Evolutionary conservation across 768 basidiomycete species (phyloP), one percentile per base, ranked within the genome.

Genomic region (Amanita exitialis): DNA sequence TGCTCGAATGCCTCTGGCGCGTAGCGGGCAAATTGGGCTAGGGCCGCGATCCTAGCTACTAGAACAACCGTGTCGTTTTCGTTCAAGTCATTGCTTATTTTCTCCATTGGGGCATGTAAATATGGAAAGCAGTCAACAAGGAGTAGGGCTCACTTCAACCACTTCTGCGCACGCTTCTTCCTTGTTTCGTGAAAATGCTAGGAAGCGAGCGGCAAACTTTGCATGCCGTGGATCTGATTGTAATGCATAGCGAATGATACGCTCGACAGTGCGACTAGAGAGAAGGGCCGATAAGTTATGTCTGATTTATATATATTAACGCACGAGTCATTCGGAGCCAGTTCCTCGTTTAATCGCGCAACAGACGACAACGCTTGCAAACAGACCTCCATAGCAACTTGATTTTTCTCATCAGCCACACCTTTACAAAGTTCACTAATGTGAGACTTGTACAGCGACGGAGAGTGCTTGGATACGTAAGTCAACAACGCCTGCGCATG

Each of bases 131-230:
- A 45, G 23, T 21, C 52, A 28, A 20, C 12, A 36, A n/a, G 15
- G 35, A 27, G 35, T 18, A 47, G 20, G 18, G 45, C 74, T 46
- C 56, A 92, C 93, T 57, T 87, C 79, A 27, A 91, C 71, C 8
- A 90, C 69, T 8, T 77, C 66, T 1, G 63, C 60, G 55, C 83
- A 81, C 1, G 71, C 55, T 2, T 75, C 69, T 6, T 73, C 72
- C 12, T 75, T 70, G 41, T 79, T 72, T 57, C 76, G 78, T 35
- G 73, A 73, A 47, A 75, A 76, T 1, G 83, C 78, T 18, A 95
- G 60, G 30, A 88, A 70, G 18, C 92, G 78, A 2, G 88, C 80
- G 1, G 91, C 87, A 63, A 90, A 94, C 63, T 97, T 97, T 16
- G 90, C 86, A 54, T 84, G 80, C 18, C 78, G 74, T 21, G 72